Conservation (phyloP, 345 rosid species). For the Acer saccharum region DNA sequence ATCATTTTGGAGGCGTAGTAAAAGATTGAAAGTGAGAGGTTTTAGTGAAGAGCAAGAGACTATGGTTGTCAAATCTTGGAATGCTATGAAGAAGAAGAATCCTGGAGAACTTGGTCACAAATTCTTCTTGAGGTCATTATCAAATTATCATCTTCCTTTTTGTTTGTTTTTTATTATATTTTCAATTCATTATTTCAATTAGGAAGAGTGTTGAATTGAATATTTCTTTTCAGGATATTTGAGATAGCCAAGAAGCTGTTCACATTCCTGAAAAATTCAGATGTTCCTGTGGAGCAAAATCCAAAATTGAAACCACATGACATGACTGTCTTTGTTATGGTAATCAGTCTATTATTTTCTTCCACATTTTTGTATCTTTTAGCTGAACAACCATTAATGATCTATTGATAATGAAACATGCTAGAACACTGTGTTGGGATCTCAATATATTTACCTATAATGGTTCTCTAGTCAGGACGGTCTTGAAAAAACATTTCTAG, state of each 20-base stretch:
- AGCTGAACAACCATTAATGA: too few species aligned
- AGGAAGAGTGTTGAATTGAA: not conserved
- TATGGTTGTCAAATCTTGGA: constrained; percentile 43
- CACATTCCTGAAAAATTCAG: constrained; percentile 51
- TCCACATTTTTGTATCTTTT: too few species aligned
- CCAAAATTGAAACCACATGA: constrained; percentile 66
- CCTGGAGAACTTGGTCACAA: constrained; percentile 50
- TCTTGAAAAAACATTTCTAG: too few species aligned
- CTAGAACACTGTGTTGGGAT: too few species aligned
- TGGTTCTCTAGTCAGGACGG: too few species aligned
- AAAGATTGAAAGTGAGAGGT: too few species aligned
- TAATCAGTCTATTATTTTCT: too few species aligned
- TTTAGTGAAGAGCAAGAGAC: too few species aligned
- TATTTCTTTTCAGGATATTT: constrained; percentile 40
- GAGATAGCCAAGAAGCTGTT: constrained; percentile 67
- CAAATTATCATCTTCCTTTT: not conserved
- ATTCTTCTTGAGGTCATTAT: constrained; percentile 43
- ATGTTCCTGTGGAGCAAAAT: constrained; percentile 44
- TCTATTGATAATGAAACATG: too few species aligned
- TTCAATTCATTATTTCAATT: not conserved
- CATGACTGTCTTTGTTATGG: constrained; percentile 63
- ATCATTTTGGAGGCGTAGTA: too few species aligned
- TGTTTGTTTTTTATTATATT: not conserved
- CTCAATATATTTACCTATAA: too few species aligned
- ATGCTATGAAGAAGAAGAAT: constrained; percentile 56